Conservation (phyloP, 164 flowering plant genomes). For the Paratinospora sagittata region DNA sequence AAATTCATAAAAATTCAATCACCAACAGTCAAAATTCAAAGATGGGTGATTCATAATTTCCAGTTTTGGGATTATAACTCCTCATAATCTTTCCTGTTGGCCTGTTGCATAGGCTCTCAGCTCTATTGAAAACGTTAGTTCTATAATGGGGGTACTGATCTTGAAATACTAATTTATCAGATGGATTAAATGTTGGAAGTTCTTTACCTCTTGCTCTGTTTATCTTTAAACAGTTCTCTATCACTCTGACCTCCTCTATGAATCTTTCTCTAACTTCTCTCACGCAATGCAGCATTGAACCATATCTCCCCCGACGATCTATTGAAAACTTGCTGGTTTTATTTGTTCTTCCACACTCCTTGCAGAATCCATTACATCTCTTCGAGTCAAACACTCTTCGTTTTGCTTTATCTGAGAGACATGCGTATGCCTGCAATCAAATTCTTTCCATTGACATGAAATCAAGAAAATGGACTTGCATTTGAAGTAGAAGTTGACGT, state of each 20-base stretch:
- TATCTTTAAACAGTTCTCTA: constrained; percentile 42
- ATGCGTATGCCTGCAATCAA: constrained; percentile 54
- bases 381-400: constrained; percentile 50
- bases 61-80: constrained; percentile 18
- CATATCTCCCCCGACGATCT: constrained; percentile 10
- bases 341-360: constrained; percentile 31
- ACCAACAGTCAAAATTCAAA: constrained; percentile 25
- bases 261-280: constrained; percentile 44
- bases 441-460: neutral
- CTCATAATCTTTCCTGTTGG: constrained; percentile 5
- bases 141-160: constrained; percentile 27
- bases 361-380: constrained; percentile 41
- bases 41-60: constrained; percentile 36
- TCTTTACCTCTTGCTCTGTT: constrained; percentile 32
- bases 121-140: constrained; percentile 20
- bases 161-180: constrained; percentile 18
- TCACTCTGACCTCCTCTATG: constrained; percentile 49
- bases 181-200: constrained; percentile 41
- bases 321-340: constrained; percentile 5
- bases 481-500: too few relatives aligned
- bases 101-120: constrained; percentile 23
- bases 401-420: constrained; percentile 47
- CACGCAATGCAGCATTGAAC: constrained; percentile 19
- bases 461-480: neutral
- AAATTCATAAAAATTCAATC: too few relatives aligned